A percentile compares a stretch with the other conserved stretches of the same genome.
These are phyloP conservation scores for Globisporangium megalacanthum DNA, from an alignment of 352 stramenopile genomes.

Conservation along the genomic window DNA sequence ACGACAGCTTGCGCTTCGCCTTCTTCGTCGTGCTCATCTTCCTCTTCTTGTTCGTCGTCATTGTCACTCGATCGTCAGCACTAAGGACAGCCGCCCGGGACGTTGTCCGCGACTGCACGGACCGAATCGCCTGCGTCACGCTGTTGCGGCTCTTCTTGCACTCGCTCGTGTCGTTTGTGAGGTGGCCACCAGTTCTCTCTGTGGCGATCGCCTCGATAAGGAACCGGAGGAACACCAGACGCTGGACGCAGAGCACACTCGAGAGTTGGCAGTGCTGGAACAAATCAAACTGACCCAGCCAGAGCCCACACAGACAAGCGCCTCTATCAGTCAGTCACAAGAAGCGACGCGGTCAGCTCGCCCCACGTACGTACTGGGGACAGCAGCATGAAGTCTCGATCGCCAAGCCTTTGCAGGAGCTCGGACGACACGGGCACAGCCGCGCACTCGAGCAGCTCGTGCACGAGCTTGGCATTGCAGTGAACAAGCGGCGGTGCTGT, in stretches of 20 bases:
- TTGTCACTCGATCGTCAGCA: neutral
- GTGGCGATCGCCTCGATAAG: conserved; percentile 30
- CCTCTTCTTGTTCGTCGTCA: conserved; percentile 1
- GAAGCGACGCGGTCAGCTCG: neutral
- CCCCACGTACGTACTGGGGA: conserved; percentile 27
- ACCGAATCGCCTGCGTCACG: neutral
- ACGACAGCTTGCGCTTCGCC: neutral
- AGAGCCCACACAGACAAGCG: neutral
- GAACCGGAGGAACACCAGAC: conserved; percentile 53
- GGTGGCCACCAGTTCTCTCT: conserved; percentile 9
- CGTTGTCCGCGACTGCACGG: conserved; percentile 6
- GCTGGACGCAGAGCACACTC: conserved; percentile 44
- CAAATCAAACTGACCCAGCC: conserved; percentile 29
- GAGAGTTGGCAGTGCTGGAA: conserved; percentile 26
- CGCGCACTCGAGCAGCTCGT: conserved; percentile 13
- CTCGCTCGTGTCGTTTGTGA: neutral
- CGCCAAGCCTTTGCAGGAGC: neutral
- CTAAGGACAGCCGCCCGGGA: neutral
- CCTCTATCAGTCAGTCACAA: conserved; percentile 1
- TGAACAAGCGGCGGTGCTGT: conserved; percentile 1
- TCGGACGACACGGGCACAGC: conserved; percentile 1
- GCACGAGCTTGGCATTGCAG: conserved; percentile 6
- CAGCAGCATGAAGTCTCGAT: conserved; percentile 19
- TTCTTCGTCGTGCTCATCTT: neutral
- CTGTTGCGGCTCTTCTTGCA: neutral